phyloP scores from a whole-genome alignment of 2,329 filamentous ascomycete genomes.

The Stachybotrys elegans region DNA sequence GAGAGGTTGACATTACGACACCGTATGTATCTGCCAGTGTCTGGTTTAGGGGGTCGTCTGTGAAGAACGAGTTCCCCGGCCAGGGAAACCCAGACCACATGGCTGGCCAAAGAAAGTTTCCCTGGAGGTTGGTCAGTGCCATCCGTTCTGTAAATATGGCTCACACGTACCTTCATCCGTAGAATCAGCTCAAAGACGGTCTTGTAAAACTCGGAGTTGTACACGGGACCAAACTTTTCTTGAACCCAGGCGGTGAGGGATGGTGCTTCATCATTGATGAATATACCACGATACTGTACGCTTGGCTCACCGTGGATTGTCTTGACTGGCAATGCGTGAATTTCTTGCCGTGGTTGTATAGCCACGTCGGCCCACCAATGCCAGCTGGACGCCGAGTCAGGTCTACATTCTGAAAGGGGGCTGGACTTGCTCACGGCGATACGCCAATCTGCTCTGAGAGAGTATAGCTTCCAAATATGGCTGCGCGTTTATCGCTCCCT shows the following conservation, averaged over 20 bases:
- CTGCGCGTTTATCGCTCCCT: constrained; percentile 59
- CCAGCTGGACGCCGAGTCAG: constrained; percentile 24
- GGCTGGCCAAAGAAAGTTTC: constrained; percentile 69
- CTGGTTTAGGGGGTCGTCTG: constrained; percentile 64
- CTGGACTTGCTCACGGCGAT: constrained; percentile 43
- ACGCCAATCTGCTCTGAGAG: constrained; percentile 63
- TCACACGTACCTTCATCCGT: constrained; percentile 47
- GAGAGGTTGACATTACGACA: constrained; percentile 59
- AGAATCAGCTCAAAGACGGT: constrained; percentile 67
- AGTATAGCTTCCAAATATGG: constrained; percentile 67
- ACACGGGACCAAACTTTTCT: constrained; percentile 35
- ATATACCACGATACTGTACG: constrained; percentile 65
- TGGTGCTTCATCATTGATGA: constrained; percentile 67
- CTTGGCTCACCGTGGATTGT: constrained; percentile 56
- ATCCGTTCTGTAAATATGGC: not conserved
- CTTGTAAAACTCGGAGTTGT: constrained; percentile 59
- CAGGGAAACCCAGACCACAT: constrained; percentile 51
- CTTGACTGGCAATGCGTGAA: constrained; percentile 49
- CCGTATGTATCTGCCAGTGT: constrained; percentile 62
- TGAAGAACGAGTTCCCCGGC: constrained; percentile 56
- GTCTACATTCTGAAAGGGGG: constrained; percentile 43
- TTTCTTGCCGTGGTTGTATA: constrained; percentile 40
- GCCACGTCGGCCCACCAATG: constrained; percentile 64
- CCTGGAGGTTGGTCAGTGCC: not conserved
- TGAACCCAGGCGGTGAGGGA: constrained; percentile 61